Base-by-base conservation (phyloP, 106 monocot species). In the Chionographis japonica region DNA sequence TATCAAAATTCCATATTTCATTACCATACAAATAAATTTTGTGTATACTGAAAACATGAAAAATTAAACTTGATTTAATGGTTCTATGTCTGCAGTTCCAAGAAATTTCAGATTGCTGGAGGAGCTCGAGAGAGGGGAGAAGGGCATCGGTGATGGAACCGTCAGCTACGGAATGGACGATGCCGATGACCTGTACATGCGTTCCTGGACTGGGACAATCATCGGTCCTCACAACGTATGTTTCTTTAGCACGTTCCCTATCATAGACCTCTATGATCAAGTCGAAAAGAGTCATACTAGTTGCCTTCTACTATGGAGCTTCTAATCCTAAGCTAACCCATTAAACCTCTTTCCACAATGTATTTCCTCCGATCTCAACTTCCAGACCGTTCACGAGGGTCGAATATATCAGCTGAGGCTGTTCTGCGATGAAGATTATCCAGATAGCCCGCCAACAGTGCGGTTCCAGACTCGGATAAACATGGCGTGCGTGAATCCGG, bases 81-180 rank as follows among this genome's bases (percentile, higher is more conserved):
- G 46, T 54, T 40, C 18, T 62, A 67, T 60, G 4, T 69, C 50
- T 71, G 62, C 80, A 94, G 93, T 94, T 71, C 93, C 90, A 20
- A 77, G 90, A 68, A 94, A 85, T 64, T 94, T 94, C 68, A 89
- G 86, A 84, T 80, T 94, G 70, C 82, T 94, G 37, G 93, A 94
- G 80, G 93, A 93, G 76, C 88, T 93, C 39, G 92, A 93, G 68
- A 83, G 92, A 68, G 92, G 92, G 8, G 92, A 93, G 77, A 93
- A 93, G 74, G 92, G 92, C 14, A 93, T 93, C 19, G 92, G 92
- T 61, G 88, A 93, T 79, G 85, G 81, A 65, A 82, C 85, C 15
- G 88, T 89, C 58, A 89, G 88, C 73, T 89, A 89, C 81, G 90
- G 90, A 39, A 90, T 90, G 90, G 90, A 86, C 79, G 90, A 90